Percentiles rank a stretch among this genome's conserved stretches.
phyloP scores from a whole-genome alignment of 2,329 filamentous ascomycete genomes.

The Hypoxylon sp. region DNA sequence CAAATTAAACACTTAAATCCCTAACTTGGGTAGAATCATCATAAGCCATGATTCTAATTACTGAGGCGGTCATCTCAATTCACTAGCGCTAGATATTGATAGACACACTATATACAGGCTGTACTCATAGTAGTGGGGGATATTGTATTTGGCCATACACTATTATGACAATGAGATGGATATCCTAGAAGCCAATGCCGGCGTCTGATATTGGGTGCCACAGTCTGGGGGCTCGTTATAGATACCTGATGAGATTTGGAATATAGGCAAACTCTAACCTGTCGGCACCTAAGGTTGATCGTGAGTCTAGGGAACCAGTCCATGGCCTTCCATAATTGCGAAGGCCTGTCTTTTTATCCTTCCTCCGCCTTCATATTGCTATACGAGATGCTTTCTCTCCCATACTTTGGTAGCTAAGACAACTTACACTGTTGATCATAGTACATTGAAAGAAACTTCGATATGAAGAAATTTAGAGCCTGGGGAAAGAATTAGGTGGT shows the following conservation, averaged over 20 bases:
- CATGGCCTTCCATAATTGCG: neutral
- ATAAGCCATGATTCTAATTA: neutral
- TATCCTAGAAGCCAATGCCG: neutral
- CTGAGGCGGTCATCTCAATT: neutral
- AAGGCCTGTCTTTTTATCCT: neutral
- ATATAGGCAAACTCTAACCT: neutral
- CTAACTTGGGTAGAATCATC: neutral
- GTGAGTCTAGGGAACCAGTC: neutral
- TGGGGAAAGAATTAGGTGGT: neutral
- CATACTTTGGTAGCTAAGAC: neutral
- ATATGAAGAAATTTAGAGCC: neutral
- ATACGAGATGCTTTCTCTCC: neutral
- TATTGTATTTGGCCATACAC: neutral
- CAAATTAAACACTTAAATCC: neutral
- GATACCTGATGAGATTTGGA: constrained; percentile 1
- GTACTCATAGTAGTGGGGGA: neutral
- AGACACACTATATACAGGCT: neutral
- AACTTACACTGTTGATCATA: neutral
- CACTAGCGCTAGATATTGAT: neutral
- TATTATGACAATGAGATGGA: neutral
- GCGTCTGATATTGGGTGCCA: neutral
- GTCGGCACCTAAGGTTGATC: neutral
- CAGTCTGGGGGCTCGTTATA: neutral
- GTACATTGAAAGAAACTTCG: neutral
- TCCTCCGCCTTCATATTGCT: neutral